A percentile compares a stretch with the other conserved stretches of the same genome.
phyloP scores from a whole-genome alignment of 2,329 filamentous ascomycete genomes.

The Fusarium torulosum region DNA sequence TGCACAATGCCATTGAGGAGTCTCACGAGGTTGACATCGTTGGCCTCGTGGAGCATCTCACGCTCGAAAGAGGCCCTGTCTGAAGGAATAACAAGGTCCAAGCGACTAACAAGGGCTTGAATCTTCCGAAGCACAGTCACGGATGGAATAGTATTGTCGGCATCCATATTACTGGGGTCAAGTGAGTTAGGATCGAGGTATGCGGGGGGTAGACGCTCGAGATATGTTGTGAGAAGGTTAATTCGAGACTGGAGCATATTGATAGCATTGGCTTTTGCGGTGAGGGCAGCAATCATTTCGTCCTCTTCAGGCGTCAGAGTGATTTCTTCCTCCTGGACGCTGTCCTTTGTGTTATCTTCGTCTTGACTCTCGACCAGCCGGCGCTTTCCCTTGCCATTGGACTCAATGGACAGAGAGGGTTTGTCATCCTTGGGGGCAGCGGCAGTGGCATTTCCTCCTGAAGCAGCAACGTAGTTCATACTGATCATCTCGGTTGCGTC shows the following conservation, averaged over 20 bases:
- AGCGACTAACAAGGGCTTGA: conserved; percentile 84
- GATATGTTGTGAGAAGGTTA: conserved; percentile 79
- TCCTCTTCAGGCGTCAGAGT: conserved; percentile 70
- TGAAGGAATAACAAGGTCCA: conserved; percentile 83
- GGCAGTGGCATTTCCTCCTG: conserved; percentile 80
- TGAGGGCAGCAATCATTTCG: conserved; percentile 75
- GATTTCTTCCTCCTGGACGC: conserved; percentile 54
- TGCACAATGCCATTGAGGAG: conserved; percentile 82
- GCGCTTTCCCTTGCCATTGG: conserved; percentile 67
- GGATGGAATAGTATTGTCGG: conserved; percentile 62
- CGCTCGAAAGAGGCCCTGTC: conserved; percentile 73
- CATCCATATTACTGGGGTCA: conserved; percentile 51
- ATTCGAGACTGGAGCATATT: conserved; percentile 90
- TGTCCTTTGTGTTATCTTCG: conserved; percentile 43
- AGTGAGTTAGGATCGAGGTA: conserved; percentile 67
- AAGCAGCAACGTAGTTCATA: conserved; percentile 90
- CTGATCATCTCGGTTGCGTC: conserved; percentile 98
- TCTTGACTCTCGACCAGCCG: conserved; percentile 53
- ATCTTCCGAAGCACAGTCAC: conserved; percentile 87
- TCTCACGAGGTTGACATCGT: conserved; percentile 84
- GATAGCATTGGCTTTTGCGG: conserved; percentile 90
- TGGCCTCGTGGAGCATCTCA: conserved; percentile 81
- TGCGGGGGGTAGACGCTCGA: conserved; percentile 77
- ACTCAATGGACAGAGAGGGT: conserved; percentile 58
- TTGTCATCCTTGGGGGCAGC: conserved; percentile 64